Evolutionary conservation across 371 early-diverging fungal species (phyloP).

Genomic region (Apophysomyces ossiformis): DNA sequence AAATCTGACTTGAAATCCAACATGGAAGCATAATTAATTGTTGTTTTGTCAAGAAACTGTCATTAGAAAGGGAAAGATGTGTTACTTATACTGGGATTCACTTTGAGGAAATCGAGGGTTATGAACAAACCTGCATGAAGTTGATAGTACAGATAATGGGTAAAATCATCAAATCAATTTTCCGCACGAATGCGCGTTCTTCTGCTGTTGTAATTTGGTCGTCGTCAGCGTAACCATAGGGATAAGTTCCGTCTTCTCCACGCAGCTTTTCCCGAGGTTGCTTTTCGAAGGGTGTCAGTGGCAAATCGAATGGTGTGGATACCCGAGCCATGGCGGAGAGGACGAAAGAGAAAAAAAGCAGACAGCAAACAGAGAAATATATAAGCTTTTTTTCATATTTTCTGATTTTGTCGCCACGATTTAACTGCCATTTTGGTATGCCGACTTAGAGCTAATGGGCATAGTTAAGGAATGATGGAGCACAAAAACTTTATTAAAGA

Average conservation of each 20-base stretch:
- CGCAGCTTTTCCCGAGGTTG: background rate
- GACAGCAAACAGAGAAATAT: background rate
- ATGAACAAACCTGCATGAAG: conserved; percentile 36
- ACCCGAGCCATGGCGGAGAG: background rate
- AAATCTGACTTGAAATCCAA: background rate
- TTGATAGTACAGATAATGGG: conserved; percentile 43
- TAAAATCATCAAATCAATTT: conserved; percentile 38
- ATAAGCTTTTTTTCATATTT: too few species aligned
- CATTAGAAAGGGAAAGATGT: background rate
- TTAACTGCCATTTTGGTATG: too few species aligned
- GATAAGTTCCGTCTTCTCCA: background rate
- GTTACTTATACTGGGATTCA: background rate
- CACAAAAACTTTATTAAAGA: too few species aligned
- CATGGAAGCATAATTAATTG: background rate
- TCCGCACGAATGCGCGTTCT: conserved; percentile 42
- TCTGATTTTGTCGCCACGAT: too few species aligned
- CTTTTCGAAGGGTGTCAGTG: background rate
- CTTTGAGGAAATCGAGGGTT: background rate
- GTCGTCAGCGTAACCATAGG: background rate
- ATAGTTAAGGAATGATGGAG: too few species aligned
- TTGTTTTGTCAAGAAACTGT: conserved; percentile 4
- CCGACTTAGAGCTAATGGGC: too few species aligned
- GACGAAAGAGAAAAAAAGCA: background rate
- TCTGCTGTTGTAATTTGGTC: conserved; percentile 28
- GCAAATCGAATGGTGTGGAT: background rate